phyloP scores from a whole-genome alignment of 768 basidiomycete genomes.

The Trichaptum fuscoviolaceum region DNA sequence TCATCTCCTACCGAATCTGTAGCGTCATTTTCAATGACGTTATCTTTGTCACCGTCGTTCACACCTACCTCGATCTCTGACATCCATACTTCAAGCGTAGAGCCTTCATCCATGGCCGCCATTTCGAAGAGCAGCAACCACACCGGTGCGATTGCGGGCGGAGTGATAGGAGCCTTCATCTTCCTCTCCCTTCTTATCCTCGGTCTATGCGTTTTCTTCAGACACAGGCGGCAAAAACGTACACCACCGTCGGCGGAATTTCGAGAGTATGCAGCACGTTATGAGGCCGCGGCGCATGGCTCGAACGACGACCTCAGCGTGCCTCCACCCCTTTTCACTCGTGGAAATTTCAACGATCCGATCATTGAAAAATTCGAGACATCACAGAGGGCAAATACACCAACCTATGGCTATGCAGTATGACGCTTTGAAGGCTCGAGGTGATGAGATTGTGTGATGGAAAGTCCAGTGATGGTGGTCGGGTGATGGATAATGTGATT shows the following conservation, averaged over 20 bases:
- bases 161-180: slow-evolving; percentile 44
- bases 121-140: slow-evolving; percentile 10
- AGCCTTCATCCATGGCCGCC: slow-evolving; percentile 13
- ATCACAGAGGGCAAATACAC: neutral
- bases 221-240: slow-evolving; percentile 36
- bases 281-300: neutral
- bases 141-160: slow-evolving; percentile 49
- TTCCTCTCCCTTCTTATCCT: slow-evolving; percentile 31
- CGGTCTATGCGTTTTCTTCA: slow-evolving; percentile 29
- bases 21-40: too few species aligned
- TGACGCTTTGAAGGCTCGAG: neutral
- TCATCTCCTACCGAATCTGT: slow-evolving; percentile 9
- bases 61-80: slow-evolving; percentile 4
- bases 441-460: neutral
- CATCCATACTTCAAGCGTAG: slow-evolving; percentile 8
- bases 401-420: neutral
- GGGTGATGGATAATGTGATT: neutral
- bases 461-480: neutral
- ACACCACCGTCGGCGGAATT: slow-evolving; percentile 61
- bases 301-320: neutral
- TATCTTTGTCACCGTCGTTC: neutral
- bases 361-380: slow-evolving; percentile 3
- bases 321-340: neutral
- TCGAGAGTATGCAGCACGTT: slow-evolving; percentile 3
- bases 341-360: slow-evolving; percentile 1